Conservation (phyloP, 2,329 filamentous ascomycete genomes). For the Aspergillus texensis region DNA sequence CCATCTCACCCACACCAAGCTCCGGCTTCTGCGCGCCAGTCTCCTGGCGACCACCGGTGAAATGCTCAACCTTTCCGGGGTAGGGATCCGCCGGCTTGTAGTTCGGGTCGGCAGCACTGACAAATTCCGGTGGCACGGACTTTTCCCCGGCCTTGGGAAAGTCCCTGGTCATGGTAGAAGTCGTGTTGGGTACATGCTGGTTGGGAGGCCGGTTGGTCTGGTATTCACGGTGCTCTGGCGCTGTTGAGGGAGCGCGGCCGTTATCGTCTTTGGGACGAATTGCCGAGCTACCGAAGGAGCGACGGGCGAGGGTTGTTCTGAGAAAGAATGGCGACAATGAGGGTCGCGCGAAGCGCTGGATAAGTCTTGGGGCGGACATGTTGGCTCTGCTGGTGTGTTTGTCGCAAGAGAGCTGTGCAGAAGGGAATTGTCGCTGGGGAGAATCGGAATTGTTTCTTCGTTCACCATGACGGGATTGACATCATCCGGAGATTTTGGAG, state of each 20-base stretch:
- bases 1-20: conserved; percentile 81
- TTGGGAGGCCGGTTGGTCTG: no score
- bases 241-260: conserved; percentile 39
- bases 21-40: conserved; percentile 61
- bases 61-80: conserved; percentile 65
- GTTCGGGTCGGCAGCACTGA: no score
- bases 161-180: no score
- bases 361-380: conserved; percentile 53
- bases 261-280: conserved; percentile 47
- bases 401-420: conserved; percentile 6
- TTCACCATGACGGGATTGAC: conserved; percentile 36
- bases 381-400: conserved; percentile 7
- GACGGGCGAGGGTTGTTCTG: conserved; percentile 27
- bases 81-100: conserved; percentile 58
- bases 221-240: no score
- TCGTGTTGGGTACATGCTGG: no score
- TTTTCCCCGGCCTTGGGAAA: no score
- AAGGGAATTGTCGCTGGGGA: conserved; percentile 7
- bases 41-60: conserved; percentile 66
- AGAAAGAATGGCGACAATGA: conserved; percentile 28
- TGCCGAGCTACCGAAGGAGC: conserved; percentile 36
- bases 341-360: conserved; percentile 50
- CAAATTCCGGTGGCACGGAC: no score
- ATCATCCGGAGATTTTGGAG: conserved; percentile 35
- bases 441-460: conserved; percentile 2